Evolutionary conservation across 352 stramenopile species (phyloP), one percentile per base, ranked within the genome.

Genomic region (Globisporangium spinosum): DNA sequence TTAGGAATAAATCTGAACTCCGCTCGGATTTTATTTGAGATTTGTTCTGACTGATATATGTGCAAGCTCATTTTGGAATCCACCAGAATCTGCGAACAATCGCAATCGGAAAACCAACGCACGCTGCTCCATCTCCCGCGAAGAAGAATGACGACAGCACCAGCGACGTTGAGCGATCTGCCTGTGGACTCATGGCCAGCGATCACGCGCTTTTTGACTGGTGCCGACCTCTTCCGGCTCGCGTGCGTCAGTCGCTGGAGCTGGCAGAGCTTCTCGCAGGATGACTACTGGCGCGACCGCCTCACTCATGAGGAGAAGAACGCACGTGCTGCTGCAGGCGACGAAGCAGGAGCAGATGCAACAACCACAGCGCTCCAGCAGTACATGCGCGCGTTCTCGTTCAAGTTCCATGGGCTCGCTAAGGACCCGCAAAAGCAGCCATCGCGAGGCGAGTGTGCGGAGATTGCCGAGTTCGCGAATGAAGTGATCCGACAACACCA

Each of bases 371-470:
- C 27, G 55, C 55, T 43, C 27, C 27, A 43, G 29, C 55, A 27
- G 55, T 60, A 60, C 27, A 60, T 60, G 55, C 29, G 55, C 55
- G 55, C 55, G 29, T 60, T 40, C 55, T 60, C 55, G 13, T 60
- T 60, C 55, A n/a, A 43, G 27, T 60, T 60, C 27, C 17, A 60
- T 20, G 55, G 55, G 7, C 23, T 59, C n/a, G n/a, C n/a, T 6
- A 56, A 29, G n/a, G 20, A 23, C n/a, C n/a, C 8, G n/a, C 49
- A 29, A 27, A 9, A 17, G n/a, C n/a, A 56, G n/a, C 25, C 22
- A n/a, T 20, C 51, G n/a, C 22, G 22, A 57, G 51, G 51, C 4
- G 12, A 9, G 9, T 57, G 51, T 10, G 51, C 51, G 9, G 43
- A 51, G 43, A n/a, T 51, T n/a, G 43, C 43, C 43, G 43, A 5